These are phyloP conservation scores for Torulaspora maleeae DNA, from an alignment of 805 yeast species.

Conservation along the genomic window DNA sequence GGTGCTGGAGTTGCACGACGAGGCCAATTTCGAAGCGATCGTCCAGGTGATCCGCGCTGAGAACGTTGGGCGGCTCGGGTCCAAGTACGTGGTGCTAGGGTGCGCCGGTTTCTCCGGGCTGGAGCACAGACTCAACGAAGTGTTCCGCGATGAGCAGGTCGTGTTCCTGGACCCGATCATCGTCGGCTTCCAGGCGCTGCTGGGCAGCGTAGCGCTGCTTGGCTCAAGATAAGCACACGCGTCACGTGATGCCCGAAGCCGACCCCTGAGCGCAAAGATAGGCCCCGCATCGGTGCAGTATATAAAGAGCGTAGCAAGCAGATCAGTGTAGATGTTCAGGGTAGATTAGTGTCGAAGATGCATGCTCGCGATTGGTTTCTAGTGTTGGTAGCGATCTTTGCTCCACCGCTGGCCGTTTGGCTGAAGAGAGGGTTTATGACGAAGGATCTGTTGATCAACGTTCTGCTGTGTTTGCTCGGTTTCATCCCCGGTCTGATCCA, in stretches of 20 bases:
- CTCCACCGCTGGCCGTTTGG: conserved; percentile 71
- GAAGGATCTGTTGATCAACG: conserved; percentile 46
- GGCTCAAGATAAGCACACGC: background rate
- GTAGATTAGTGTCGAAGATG: conserved; percentile 7
- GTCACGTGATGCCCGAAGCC: background rate
- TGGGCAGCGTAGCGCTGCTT: conserved; percentile 3
- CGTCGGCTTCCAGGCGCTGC: conserved; percentile 11
- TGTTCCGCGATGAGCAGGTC: conserved; percentile 3
- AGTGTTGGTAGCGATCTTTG: conserved; percentile 60
- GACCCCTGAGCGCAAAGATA: too few species aligned
- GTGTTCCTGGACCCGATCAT: conserved; percentile 15
- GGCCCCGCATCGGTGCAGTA: background rate
- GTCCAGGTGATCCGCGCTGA: conserved; percentile 15
- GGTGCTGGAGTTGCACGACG: conserved; percentile 20
- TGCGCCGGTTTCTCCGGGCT: conserved; percentile 31
- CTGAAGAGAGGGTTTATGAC: conserved; percentile 54
- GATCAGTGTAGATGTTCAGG: background rate
- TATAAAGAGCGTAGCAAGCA: background rate
- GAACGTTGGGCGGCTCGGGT: conserved; percentile 15
- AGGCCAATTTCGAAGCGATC: conserved; percentile 14
- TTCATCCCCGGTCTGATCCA: conserved; percentile 69
- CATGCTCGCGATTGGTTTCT: conserved; percentile 35
- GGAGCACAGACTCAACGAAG: conserved; percentile 7
- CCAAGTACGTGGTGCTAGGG: conserved; percentile 23
- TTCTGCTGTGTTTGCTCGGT: conserved; percentile 56